Evolutionary conservation across 371 early-diverging fungal genomes (phyloP).

Genomic region (Fennellomyces sp.): DNA sequence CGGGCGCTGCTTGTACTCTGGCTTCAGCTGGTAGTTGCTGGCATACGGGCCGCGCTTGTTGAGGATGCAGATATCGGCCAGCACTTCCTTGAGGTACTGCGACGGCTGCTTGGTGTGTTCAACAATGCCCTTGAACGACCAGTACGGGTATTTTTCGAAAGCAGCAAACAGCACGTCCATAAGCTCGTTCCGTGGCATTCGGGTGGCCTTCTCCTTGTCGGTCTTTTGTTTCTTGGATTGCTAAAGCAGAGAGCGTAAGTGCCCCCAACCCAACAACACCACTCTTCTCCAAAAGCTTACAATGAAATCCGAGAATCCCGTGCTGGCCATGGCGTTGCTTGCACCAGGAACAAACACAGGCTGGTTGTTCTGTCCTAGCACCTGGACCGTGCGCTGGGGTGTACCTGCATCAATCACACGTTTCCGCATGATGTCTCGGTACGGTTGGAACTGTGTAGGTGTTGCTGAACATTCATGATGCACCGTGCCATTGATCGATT

Average conservation of each 20-base stretch:
- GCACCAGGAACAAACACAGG: slow-evolving; percentile 62
- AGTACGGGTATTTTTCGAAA: slow-evolving; percentile 83
- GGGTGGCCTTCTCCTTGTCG: slow-evolving; percentile 73
- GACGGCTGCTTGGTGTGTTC: slow-evolving; percentile 82
- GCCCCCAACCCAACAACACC: not conserved
- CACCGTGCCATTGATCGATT: slow-evolving; percentile 66
- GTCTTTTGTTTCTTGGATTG: slow-evolving; percentile 38
- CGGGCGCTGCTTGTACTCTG: slow-evolving; percentile 70
- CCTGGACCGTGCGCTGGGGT: slow-evolving; percentile 60
- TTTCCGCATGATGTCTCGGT: slow-evolving; percentile 78
- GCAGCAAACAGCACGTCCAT: slow-evolving; percentile 82
- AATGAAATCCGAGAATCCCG: slow-evolving; percentile 55
- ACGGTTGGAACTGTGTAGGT: slow-evolving; percentile 61
- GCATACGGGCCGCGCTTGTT: slow-evolving; percentile 87
- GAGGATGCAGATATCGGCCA: slow-evolving; percentile 78
- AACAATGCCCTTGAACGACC: slow-evolving; percentile 84
- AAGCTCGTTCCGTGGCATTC: slow-evolving; percentile 85
- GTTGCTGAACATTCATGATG: slow-evolving; percentile 83
- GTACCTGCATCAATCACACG: slow-evolving; percentile 64
- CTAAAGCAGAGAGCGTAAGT: slow-evolving; percentile 9
- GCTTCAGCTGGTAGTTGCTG: slow-evolving; percentile 82
- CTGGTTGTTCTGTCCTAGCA: slow-evolving; percentile 56
- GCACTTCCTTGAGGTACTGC: slow-evolving; percentile 84
- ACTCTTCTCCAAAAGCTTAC: slow-evolving; percentile 34
- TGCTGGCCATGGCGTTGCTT: slow-evolving; percentile 56